phyloP scores from a whole-genome alignment of 805 yeast genomes.

The Metschnikowia peoriensis region DNA sequence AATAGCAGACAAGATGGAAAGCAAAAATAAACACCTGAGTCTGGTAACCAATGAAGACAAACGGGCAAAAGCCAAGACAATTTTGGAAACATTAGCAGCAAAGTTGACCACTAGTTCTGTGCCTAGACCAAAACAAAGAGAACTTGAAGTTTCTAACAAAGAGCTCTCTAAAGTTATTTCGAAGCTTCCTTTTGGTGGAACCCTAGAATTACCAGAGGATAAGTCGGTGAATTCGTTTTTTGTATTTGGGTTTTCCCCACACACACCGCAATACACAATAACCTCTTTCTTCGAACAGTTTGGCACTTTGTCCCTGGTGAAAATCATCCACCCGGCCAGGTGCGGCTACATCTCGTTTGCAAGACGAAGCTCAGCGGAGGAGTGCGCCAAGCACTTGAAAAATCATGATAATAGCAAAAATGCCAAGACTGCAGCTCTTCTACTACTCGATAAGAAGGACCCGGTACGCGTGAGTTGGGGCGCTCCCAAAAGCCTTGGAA shows the following conservation, averaged over 20 bases:
- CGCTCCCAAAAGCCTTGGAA: conserved; percentile 42
- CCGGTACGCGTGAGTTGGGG: conserved; percentile 62
- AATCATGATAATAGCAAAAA: conserved; percentile 27
- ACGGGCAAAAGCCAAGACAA: conserved; percentile 41
- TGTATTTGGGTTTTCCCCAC: conserved; percentile 69
- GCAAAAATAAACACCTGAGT: conserved; percentile 38
- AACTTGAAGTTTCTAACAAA: conserved; percentile 42
- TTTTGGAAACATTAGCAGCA: conserved; percentile 50
- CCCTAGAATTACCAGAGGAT: conserved; percentile 39
- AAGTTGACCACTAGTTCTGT: conserved; percentile 18
- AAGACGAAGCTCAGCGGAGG: conserved; percentile 51
- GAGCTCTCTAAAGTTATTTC: conserved; percentile 41
- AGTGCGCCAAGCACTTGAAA: conserved; percentile 25
- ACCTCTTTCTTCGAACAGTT: conserved; percentile 45
- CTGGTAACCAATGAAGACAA: conserved; percentile 13
- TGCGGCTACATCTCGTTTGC: conserved; percentile 64
- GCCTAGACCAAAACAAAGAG: conserved; percentile 18
- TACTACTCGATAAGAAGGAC: conserved; percentile 29
- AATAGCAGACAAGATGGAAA: conserved; percentile 49
- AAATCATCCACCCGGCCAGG: conserved; percentile 54
- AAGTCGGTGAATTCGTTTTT: conserved; percentile 56
- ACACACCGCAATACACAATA: conserved; percentile 62
- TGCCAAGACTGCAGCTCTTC: conserved; percentile 30
- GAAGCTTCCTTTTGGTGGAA: conserved; percentile 68
- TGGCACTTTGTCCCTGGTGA: conserved; percentile 49